A percentile compares a stretch with the other conserved stretches of the same genome.
Evolutionary conservation across 441 rosid species (phyloP).

Genomic region (Erysimum cheiri): DNA sequence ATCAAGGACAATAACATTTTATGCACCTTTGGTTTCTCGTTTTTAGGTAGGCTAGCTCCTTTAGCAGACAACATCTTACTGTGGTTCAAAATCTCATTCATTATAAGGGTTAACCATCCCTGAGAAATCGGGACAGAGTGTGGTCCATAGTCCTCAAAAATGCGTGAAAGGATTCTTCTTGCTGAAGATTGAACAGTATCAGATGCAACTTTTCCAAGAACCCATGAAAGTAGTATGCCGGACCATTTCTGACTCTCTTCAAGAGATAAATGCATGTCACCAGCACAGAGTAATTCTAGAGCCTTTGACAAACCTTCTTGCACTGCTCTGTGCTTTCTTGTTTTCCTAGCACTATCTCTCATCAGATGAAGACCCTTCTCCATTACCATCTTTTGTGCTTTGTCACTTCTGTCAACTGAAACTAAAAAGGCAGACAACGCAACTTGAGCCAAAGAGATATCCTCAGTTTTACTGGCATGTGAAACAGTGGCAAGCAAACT

Average conservation of each 20-base stretch:
- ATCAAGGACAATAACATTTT: constrained; percentile 32
- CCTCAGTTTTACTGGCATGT: constrained; percentile 86
- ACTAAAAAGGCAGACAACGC: constrained; percentile 87
- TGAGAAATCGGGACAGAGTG: constrained; percentile 83
- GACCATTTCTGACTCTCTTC: constrained; percentile 97
- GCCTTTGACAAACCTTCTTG: constrained; percentile 93
- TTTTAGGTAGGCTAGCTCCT: constrained; percentile 63
- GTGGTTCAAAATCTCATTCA: constrained; percentile 67
- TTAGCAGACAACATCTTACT: constrained; percentile 62
- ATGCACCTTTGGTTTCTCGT: constrained; percentile 71
- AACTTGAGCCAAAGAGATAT: constrained; percentile 74
- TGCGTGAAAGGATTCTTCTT: constrained; percentile 73
- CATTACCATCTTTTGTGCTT: constrained; percentile 69
- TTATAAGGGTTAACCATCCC: constrained; percentile 88
- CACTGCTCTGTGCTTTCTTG: constrained; percentile 65
- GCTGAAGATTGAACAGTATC: constrained; percentile 70
- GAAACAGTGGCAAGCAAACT: constrained; percentile 83
- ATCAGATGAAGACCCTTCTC: constrained; percentile 85
- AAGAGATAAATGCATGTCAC: constrained; percentile 73
- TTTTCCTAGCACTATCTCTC: constrained; percentile 79
- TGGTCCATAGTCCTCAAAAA: constrained; percentile 84
- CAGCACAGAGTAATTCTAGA: constrained; percentile 70
- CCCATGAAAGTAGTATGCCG: constrained; percentile 83
- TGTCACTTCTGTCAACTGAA: constrained; percentile 81
- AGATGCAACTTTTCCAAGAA: constrained; percentile 67